Evolutionary conservation across 192 early-diverging fungal species (phyloP).

Genomic region (Pecoramyces ruminantium): DNA sequence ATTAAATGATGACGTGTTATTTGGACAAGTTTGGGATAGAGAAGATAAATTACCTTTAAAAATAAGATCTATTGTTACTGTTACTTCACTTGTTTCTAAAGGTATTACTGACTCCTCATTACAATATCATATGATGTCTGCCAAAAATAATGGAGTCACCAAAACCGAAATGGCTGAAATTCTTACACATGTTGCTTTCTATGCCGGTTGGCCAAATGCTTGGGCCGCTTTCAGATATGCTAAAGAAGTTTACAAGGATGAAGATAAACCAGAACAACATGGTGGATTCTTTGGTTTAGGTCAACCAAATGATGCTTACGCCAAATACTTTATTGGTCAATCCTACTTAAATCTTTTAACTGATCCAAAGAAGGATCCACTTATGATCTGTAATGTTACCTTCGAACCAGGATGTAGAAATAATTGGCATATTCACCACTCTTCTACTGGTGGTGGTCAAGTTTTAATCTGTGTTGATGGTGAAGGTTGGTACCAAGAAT

Average conservation of each 20-base stretch:
- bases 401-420: neutral
- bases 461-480: neutral
- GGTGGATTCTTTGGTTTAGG: neutral
- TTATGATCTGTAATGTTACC: neutral
- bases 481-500: neutral
- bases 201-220: neutral
- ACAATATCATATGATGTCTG: neutral
- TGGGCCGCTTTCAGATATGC: neutral
- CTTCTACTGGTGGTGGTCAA: neutral
- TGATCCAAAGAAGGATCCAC: neutral
- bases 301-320: neutral
- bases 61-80: neutral
- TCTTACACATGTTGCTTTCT: neutral
- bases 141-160: neutral
- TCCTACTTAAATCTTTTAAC: neutral
- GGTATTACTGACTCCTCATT: neutral
- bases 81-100: neutral
- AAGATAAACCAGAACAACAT: neutral
- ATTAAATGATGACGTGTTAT: neutral
- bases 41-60: neutral
- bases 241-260: neutral
- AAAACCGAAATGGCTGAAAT: neutral
- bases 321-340: neutral
- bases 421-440: neutral
- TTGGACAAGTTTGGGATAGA: neutral